These are phyloP conservation scores for Pseudocercospora fuligena DNA, from an alignment of 2,329 filamentous ascomycete species.

Conservation along the genomic window DNA sequence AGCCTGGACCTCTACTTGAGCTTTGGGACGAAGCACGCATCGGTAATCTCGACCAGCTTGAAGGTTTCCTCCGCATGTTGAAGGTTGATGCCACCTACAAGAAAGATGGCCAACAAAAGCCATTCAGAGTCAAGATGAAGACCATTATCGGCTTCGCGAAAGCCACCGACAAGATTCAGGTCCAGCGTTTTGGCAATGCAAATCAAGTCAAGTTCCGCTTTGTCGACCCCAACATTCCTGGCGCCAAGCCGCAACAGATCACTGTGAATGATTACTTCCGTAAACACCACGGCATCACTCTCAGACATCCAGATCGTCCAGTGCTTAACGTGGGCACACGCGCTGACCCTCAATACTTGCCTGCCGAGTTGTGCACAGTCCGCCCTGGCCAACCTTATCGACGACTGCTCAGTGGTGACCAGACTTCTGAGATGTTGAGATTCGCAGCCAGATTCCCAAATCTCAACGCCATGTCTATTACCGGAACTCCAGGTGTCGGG, in stretches of 20 bases:
- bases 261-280: slow-evolving; percentile 59
- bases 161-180: slow-evolving; percentile 25
- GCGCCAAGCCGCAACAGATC: slow-evolving; percentile 47
- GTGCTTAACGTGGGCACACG: slow-evolving; percentile 66
- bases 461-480: slow-evolving; percentile 70
- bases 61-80: slow-evolving; percentile 37
- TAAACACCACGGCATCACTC: slow-evolving; percentile 46
- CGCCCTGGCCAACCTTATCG: slow-evolving; percentile 67
- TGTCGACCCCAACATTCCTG: slow-evolving; percentile 22
- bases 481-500: slow-evolving; percentile 28
- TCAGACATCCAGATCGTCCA: slow-evolving; percentile 57
- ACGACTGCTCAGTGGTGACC: slow-evolving; percentile 61
- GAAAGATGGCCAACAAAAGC: slow-evolving; percentile 30
- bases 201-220: slow-evolving; percentile 57
- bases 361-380: slow-evolving; percentile 69
- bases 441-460: slow-evolving; percentile 72
- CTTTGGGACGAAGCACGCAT: slow-evolving; percentile 43
- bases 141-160: slow-evolving; percentile 54
- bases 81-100: slow-evolving; percentile 37
- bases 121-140: slow-evolving; percentile 44
- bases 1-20: slow-evolving; percentile 39
- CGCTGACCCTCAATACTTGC: slow-evolving; percentile 65
- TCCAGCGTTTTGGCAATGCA: slow-evolving; percentile 43
- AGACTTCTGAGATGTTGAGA: slow-evolving; percentile 71
- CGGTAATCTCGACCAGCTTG: slow-evolving; percentile 27